A percentile compares a stretch with the other conserved stretches of the same genome.
Conservation (phyloP, 306 rosid species). For the Vigna nakashimae region DNA sequence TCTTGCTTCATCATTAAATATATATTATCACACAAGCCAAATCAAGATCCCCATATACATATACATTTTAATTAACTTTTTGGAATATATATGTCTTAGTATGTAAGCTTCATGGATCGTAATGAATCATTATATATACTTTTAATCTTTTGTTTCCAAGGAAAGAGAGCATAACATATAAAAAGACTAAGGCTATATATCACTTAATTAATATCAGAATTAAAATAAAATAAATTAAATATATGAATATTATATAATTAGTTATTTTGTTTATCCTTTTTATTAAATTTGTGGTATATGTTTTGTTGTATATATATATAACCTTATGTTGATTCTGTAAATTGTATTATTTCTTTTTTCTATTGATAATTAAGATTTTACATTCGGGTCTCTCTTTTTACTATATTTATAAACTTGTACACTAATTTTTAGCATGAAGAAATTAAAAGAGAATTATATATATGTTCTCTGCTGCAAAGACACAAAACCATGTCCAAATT, state of each 20-base stretch:
- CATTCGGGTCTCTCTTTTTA: background rate
- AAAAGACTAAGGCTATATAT: no score
- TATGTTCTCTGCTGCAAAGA: background rate
- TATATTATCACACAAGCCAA: constrained; percentile 34
- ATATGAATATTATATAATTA: no score
- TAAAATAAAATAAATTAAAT: no score
- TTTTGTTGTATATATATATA: no score
- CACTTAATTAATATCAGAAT: no score
- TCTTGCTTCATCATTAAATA: constrained; percentile 28
- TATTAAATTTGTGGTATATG: no score
- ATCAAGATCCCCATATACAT: constrained; percentile 17
- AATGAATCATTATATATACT: constrained; percentile 31
- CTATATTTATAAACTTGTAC: background rate
- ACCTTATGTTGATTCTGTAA: no score
- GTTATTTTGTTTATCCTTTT: no score
- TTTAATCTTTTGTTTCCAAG: constrained; percentile 49
- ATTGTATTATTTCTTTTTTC: no score
- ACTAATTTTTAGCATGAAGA: background rate
- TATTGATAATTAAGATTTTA: background rate
- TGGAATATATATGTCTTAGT: background rate
- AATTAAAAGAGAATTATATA: background rate
- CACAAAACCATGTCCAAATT: background rate
- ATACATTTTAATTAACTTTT: constrained; percentile 24
- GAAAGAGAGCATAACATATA: constrained; percentile 34
- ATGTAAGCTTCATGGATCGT: constrained; percentile 41